A percentile compares a stretch with the other conserved stretches of the same genome.
Conservation (phyloP, 768 basidiomycete species). For the Fomitopsis serialis region DNA sequence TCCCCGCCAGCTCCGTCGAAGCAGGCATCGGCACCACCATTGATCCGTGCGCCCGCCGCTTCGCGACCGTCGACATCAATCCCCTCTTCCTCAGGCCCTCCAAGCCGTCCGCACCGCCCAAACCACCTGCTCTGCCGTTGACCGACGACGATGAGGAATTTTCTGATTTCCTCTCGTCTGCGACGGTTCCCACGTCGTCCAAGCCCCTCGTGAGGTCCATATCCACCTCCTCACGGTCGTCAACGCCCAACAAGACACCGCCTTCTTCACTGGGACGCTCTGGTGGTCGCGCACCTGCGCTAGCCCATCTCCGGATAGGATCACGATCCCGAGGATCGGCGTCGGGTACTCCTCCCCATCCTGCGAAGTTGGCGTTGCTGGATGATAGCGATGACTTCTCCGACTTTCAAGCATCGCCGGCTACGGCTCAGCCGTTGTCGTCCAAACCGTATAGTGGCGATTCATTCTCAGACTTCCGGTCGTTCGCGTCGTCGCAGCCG, state of each 20-base stretch:
- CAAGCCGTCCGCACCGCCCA: neutral
- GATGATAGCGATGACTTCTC: slow-evolving; percentile 42
- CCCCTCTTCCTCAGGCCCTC: neutral
- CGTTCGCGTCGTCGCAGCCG: neutral
- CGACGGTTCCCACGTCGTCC: slow-evolving; percentile 3
- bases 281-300: neutral
- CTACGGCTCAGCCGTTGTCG: neutral
- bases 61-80: neutral
- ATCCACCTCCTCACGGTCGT: neutral
- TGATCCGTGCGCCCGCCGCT: neutral
- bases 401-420: slow-evolving; percentile 37
- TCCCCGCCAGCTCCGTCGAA: slow-evolving; percentile 2
- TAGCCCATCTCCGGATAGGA: neutral
- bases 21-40: neutral
- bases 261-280: neutral
- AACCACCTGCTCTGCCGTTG: slow-evolving; percentile 3
- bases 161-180: slow-evolving; percentile 23
- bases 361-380: neutral
- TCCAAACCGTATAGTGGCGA: neutral
- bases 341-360: neutral
- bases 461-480: neutral
- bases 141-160: slow-evolving; percentile 20
- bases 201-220: neutral
- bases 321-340: neutral
- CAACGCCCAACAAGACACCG: slow-evolving; percentile 17